These are phyloP conservation scores for Globisporangium solare DNA, from an alignment of 352 stramenopile species.

Conservation along the genomic window DNA sequence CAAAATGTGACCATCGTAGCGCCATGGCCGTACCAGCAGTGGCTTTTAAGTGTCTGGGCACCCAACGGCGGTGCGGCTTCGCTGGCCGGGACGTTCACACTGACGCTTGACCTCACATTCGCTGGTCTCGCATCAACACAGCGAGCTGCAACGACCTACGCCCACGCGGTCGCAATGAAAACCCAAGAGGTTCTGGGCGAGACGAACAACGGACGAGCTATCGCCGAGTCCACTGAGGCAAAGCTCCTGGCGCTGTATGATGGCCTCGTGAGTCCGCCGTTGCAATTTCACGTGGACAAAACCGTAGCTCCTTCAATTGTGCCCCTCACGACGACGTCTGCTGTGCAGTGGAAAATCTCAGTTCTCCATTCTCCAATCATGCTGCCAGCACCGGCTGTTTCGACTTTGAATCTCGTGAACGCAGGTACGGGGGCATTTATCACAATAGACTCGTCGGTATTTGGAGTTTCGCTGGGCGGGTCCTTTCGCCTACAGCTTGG, in stretches of 20 bases:
- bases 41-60: constrained; percentile 13
- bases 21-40: constrained; percentile 1
- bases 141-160: constrained; percentile 12
- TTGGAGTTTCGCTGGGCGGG: constrained; percentile 14
- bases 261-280: neutral
- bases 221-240: constrained; percentile 29
- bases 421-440: constrained; percentile 1
- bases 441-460: neutral
- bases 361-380: constrained; percentile 5
- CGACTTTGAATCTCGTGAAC: constrained; percentile 1
- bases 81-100: constrained; percentile 21
- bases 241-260: constrained; percentile 17
- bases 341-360: constrained; percentile 12
- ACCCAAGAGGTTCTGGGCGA: constrained; percentile 23
- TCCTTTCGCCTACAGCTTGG: constrained; percentile 27
- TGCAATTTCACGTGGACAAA: constrained; percentile 22
- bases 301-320: neutral
- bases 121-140: neutral
- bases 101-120: constrained; percentile 7
- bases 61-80: neutral
- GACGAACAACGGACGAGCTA: constrained; percentile 18
- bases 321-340: neutral
- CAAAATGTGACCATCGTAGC: constrained; percentile 14
- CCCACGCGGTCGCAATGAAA: constrained; percentile 26
- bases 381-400: constrained; percentile 5